These are phyloP conservation scores for Russula abietina DNA, from an alignment of 768 basidiomycete genomes.

Conservation along the genomic window DNA sequence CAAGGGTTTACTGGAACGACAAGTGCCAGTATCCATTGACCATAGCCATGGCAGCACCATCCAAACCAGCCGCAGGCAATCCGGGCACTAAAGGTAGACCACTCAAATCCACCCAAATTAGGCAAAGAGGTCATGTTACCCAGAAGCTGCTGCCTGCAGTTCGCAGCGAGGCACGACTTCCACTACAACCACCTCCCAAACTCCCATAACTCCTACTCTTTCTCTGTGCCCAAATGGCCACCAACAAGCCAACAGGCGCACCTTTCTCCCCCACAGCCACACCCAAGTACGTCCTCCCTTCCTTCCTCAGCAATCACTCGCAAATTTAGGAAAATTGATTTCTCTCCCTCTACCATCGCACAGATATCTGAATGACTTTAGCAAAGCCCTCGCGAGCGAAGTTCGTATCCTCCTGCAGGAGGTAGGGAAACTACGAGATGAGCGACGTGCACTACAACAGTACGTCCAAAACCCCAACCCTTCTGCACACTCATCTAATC, in stretches of 20 bases:
- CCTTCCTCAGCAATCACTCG: not conserved
- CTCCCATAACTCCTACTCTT: not conserved
- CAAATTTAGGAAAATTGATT: not conserved
- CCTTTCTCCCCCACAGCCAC: conserved; percentile 12
- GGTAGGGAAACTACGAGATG: conserved; percentile 55
- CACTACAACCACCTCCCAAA: not conserved
- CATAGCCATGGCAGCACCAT: not conserved
- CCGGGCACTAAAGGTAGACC: not conserved
- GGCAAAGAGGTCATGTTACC: not conserved
- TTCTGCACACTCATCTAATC: not conserved
- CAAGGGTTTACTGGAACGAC: not conserved
- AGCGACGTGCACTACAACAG: conserved; percentile 53
- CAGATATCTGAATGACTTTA: conserved; percentile 55
- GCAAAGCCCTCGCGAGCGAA: conserved; percentile 55
- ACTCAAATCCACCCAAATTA: not conserved
- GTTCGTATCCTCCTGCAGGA: conserved; percentile 57
- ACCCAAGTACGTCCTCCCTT: conserved; percentile 8
- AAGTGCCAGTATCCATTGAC: not conserved
- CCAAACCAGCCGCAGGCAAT: not conserved
- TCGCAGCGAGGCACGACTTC: not conserved
- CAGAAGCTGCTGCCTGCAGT: not conserved
- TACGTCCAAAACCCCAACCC: conserved; percentile 29
- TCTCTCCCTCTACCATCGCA: not conserved
- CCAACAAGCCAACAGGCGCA: not conserved
- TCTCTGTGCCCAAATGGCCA: not conserved